Evolutionary conservation across 1,139 yeast species (phyloP).

Genomic region (Suhomyces guaymorum): DNA sequence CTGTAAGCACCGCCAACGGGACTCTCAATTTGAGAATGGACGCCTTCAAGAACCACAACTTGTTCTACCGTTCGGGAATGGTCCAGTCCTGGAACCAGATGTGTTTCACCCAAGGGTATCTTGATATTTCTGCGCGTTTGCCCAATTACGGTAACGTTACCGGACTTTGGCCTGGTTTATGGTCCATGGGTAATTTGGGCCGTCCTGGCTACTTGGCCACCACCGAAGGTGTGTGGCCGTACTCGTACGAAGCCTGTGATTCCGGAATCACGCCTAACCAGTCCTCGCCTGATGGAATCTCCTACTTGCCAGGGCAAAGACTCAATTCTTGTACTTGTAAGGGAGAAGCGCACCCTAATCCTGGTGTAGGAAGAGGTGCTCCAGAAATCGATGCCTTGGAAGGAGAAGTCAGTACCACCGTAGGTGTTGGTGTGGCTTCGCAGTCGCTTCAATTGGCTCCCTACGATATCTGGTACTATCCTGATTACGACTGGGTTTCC

Average conservation of each 20-base stretch:
- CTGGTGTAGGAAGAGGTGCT: constrained; percentile 31
- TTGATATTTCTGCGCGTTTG: constrained; percentile 68
- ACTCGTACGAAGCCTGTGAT: constrained; percentile 78
- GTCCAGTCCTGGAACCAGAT: constrained; percentile 80
- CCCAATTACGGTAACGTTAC: constrained; percentile 70
- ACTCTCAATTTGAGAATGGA: constrained; percentile 67
- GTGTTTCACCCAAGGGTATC: constrained; percentile 74
- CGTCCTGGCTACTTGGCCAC: constrained; percentile 80
- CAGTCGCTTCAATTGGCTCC: constrained; percentile 33
- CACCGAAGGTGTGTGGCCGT: constrained; percentile 89
- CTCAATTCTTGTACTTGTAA: constrained; percentile 43
- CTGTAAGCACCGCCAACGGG: constrained; percentile 68
- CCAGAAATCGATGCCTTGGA: constrained; percentile 35
- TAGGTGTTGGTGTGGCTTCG: constrained; percentile 25
- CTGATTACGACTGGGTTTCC: constrained; percentile 27
- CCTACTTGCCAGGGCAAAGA: constrained; percentile 76
- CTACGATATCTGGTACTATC: constrained; percentile 31
- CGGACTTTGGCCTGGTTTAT: constrained; percentile 89
- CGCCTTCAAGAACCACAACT: constrained; percentile 67
- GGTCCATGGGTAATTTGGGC: constrained; percentile 86
- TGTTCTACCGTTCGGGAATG: constrained; percentile 83
- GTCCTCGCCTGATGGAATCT: constrained; percentile 77
- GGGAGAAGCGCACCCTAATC: constrained; percentile 31
- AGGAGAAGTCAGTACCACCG: constrained; percentile 22
- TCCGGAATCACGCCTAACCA: constrained; percentile 91